Base-by-base conservation (phyloP, 2,329 filamentous ascomycete species). In the Botrytis medusae region DNA sequence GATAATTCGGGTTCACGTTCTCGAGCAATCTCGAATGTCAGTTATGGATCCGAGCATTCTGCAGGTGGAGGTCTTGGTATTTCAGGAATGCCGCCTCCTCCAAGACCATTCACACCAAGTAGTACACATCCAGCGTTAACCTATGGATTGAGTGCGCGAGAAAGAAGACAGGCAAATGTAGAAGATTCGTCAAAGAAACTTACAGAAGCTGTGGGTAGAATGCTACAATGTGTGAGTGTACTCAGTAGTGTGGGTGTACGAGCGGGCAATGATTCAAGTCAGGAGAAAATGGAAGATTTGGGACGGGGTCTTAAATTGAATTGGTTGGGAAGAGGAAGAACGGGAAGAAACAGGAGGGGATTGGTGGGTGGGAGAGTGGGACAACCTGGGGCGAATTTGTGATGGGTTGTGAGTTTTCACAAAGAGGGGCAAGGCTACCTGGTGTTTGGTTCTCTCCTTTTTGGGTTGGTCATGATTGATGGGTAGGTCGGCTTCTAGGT, bases 201-300 rank as follows among this genome's bases (percentile, higher is more conserved):
- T 71, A 97, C 96, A 0, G 95, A 98, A 78, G 97, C 95, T 77
- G 95, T 98, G 0, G 96, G 94, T 0, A 87, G 95, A 69, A 97
- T 99, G 93, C 85, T 99, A 76, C 96, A 99, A 84, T 99, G 96
- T 82, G 92, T 98, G 82, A 95, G 92, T 81, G 94, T 99, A 12
- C 86, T 99, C 34, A 93, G 93, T 4, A 91, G 91, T 75, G 88
- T 97, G 20, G 91, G 85, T 12, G 75, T 78, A 44, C 75, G 77
- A 12, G 75, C 79, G 61, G 77, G 77, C 14, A 88, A 88, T 16
- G 93, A 97, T 76, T 90, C 92, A 54, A 87, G 89, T 1, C 93
- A 95, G 80, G 88, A 87, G 73, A 93, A 92, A 82, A 92, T 98
- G 79, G 92, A 95, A 75, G 89, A 95, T 79, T 84, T 99, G 75